A percentile compares a stretch with the other conserved stretches of the same genome.
These are phyloP conservation scores for Alternaria sp. DNA, from an alignment of 2,329 filamentous ascomycete species.

Conservation along the genomic window DNA sequence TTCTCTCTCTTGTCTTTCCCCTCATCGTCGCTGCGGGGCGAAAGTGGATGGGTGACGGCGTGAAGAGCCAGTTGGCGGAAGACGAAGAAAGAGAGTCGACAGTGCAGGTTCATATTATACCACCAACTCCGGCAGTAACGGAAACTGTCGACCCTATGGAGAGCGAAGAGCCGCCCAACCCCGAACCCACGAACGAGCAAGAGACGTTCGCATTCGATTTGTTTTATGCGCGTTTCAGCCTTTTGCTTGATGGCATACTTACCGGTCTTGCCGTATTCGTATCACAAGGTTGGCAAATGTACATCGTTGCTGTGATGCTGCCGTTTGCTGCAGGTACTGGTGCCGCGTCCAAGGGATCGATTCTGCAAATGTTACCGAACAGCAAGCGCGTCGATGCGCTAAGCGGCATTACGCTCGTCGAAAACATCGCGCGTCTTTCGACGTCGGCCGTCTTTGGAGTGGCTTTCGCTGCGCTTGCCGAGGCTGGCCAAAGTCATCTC, in stretches of 20 bases:
- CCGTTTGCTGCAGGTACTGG: conserved; percentile 74
- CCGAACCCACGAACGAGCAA: conserved; percentile 47
- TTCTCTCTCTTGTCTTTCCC: conserved; percentile 54
- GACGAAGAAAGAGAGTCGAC: conserved; percentile 17
- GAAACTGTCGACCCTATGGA: conserved; percentile 57
- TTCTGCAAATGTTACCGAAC: conserved; percentile 71
- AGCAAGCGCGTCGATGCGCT: conserved; percentile 69
- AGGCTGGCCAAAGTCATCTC: conserved; percentile 63
- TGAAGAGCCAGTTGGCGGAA: background rate
- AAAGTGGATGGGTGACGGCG: conserved; percentile 46
- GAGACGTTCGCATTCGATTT: conserved; percentile 68
- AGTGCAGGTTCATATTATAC: conserved; percentile 31
- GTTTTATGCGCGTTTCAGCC: conserved; percentile 69
- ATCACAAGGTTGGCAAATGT: conserved; percentile 70
- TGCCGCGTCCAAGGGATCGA: conserved; percentile 74
- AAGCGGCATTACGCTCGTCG: conserved; percentile 71
- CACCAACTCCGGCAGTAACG: conserved; percentile 36
- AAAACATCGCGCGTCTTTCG: conserved; percentile 69
- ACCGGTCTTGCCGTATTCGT: conserved; percentile 70
- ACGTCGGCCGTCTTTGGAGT: conserved; percentile 71
- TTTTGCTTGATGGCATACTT: conserved; percentile 68
- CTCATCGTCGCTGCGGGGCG: conserved; percentile 52
- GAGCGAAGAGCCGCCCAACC: conserved; percentile 56
- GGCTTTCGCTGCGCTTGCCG: conserved; percentile 68
- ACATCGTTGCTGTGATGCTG: conserved; percentile 68